Conservation (phyloP, 1,139 yeast genomes). For the Fermentozyma sake region DNA sequence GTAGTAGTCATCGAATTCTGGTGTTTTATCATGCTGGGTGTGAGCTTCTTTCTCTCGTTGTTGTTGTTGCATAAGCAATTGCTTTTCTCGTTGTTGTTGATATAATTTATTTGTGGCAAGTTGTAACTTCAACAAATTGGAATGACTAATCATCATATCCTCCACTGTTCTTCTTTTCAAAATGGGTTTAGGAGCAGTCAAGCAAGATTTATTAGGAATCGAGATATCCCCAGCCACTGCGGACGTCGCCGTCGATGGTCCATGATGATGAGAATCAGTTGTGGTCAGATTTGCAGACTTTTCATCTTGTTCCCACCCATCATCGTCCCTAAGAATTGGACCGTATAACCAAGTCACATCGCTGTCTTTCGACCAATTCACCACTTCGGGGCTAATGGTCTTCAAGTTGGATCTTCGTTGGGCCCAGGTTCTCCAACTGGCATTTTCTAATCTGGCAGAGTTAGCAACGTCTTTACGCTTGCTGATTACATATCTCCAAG, state of each 20-base stretch:
- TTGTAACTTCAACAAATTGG: slow-evolving; percentile 46
- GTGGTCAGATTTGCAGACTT: too few relatives aligned
- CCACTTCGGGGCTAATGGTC: slow-evolving; percentile 68
- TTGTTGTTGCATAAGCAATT: slow-evolving; percentile 5
- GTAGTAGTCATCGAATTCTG: slow-evolving; percentile 52
- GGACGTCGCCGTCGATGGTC: slow-evolving; percentile 30
- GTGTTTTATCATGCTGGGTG: slow-evolving; percentile 29
- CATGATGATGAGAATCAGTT: slow-evolving; percentile 12
- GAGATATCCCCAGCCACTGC: slow-evolving; percentile 48
- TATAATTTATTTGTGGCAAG: slow-evolving; percentile 36
- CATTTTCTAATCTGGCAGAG: slow-evolving; percentile 67
- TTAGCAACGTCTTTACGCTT: slow-evolving; percentile 74
- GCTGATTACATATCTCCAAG: slow-evolving; percentile 89
- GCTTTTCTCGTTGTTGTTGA: slow-evolving; percentile 24
- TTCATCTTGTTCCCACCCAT: slow-evolving; percentile 16
- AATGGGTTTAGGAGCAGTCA: slow-evolving; percentile 59
- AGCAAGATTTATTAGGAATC: slow-evolving; percentile 23
- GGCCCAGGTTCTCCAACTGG: slow-evolving; percentile 89
- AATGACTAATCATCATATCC: slow-evolving; percentile 64
- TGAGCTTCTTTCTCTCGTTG: slow-evolving; percentile 2
- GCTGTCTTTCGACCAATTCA: slow-evolving; percentile 76
- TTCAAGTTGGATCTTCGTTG: slow-evolving; percentile 61
- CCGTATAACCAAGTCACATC: slow-evolving; percentile 85
- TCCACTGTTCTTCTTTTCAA: slow-evolving; percentile 76
- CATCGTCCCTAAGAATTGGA: slow-evolving; percentile 55